These are phyloP conservation scores for Trypanosoma avium DNA, from an alignment of 208 protist species.

Conservation along the genomic window DNA sequence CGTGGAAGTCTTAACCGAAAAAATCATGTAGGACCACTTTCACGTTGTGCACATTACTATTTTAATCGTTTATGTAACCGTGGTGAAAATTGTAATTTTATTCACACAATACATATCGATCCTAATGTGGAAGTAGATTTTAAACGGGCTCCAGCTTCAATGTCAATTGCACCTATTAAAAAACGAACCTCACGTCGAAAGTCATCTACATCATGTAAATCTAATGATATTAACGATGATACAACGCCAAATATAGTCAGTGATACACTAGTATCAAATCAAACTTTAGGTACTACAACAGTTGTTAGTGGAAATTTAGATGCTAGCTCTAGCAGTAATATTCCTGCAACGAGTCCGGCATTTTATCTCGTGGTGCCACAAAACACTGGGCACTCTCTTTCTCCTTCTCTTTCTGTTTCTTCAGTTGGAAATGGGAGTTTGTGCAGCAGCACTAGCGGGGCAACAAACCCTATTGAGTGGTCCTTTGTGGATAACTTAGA, in stretches of 20 bases:
- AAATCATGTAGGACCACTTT: conserved; percentile 32
- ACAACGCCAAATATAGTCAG: too few species aligned
- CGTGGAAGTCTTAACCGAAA: conserved; percentile 36
- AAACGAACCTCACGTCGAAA: not conserved
- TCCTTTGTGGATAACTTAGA: conserved; percentile 13
- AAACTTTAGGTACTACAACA: not conserved
- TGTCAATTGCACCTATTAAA: not conserved
- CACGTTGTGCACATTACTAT: conserved; percentile 83
- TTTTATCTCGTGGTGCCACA: conserved; percentile 5
- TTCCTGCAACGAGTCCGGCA: not conserved
- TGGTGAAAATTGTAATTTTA: conserved; percentile 70
- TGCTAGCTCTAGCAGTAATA: too few species aligned
- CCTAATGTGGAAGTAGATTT: conserved; percentile 63
- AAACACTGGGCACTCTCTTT: not conserved
- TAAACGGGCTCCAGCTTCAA: conserved; percentile 33
- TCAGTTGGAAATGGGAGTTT: not conserved
- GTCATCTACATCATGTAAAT: not conserved
- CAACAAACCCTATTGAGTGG: conserved; percentile 4
- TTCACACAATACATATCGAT: conserved; percentile 79
- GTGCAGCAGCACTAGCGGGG: conserved; percentile 10
- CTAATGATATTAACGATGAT: not conserved
- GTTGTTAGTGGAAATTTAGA: too few species aligned
- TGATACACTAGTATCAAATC: not conserved
- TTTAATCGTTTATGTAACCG: conserved; percentile 83
- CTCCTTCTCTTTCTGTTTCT: not conserved